phyloP scores from a whole-genome alignment of 139 green algal genomes.

The Pseudopediastrum boryanum region DNA sequence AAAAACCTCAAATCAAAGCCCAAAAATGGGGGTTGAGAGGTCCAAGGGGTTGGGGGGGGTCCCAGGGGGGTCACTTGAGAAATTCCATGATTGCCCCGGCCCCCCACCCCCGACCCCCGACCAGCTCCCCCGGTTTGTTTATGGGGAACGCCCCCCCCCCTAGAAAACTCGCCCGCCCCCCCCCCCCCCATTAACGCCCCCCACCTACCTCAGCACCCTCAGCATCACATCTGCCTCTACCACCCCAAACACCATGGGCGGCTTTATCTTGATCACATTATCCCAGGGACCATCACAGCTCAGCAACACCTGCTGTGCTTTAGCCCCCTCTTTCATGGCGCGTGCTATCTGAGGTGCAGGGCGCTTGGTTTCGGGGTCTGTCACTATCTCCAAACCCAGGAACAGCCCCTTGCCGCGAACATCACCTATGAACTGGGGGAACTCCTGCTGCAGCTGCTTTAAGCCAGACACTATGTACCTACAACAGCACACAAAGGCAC shows the following conservation, averaged over 20 bases:
- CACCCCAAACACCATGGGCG: slow-evolving; percentile 65
- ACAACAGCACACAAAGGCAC: too few relatives aligned
- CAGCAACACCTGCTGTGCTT: slow-evolving; percentile 59
- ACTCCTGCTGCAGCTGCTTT: slow-evolving; percentile 15
- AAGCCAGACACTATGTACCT: slow-evolving; percentile 37
- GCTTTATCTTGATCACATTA: slow-evolving; percentile 83
- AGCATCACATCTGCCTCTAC: slow-evolving; percentile 60
- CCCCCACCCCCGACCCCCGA: too few relatives aligned
- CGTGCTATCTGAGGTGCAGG: slow-evolving; percentile 12
- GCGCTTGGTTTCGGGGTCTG: slow-evolving; percentile 18
- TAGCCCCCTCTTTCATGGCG: slow-evolving; percentile 47
- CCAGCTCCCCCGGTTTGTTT: too few relatives aligned
- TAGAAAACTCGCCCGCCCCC: too few relatives aligned
- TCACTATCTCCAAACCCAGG: slow-evolving; percentile 61
- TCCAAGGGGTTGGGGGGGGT: too few relatives aligned
- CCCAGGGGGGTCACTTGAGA: too few relatives aligned
- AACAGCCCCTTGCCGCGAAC: slow-evolving; percentile 70
- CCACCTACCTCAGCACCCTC: slow-evolving; percentile 49
- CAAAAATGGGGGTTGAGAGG: too few relatives aligned
- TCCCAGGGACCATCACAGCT: slow-evolving; percentile 62
- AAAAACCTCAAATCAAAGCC: too few relatives aligned
- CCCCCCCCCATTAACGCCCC: background rate
- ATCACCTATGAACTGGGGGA: slow-evolving; percentile 54
- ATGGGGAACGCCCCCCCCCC: too few relatives aligned
- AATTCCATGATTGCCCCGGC: too few relatives aligned